These are phyloP conservation scores for Musa schizocarpa DNA, from an alignment of 176 grass and related monocot species.

Conservation along the genomic window DNA sequence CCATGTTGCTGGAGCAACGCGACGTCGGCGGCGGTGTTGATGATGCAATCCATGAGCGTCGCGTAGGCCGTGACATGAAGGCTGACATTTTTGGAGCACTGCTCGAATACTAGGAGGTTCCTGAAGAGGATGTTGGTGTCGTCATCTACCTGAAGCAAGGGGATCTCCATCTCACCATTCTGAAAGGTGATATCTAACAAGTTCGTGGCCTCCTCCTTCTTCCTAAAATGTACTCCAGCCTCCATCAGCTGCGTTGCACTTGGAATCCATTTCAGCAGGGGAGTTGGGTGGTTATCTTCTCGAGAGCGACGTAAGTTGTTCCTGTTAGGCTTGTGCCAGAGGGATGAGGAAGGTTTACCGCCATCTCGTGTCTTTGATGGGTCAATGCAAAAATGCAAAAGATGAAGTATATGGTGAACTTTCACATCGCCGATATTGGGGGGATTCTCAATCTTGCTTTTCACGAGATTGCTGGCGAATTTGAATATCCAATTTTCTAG, in stretches of 20 bases:
- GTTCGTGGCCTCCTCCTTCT: not conserved
- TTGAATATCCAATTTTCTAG: not conserved
- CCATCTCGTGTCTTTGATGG: not conserved
- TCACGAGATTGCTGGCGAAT: not conserved
- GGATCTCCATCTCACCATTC: conserved; percentile 4
- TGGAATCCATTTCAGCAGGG: not conserved
- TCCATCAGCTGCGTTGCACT: not conserved
- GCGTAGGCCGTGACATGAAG: not conserved
- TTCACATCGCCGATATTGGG: not conserved
- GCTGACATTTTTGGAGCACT: not conserved
- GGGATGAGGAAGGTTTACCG: too few species aligned
- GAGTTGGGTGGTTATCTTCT: not conserved
- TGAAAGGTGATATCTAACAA: conserved; percentile 20
- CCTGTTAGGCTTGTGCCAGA: not conserved
- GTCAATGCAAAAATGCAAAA: not conserved
- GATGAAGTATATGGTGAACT: not conserved
- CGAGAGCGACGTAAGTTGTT: too few species aligned
- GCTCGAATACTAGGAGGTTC: conserved; percentile 23
- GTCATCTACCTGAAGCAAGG: not conserved
- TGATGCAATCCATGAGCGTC: conserved; percentile 24
- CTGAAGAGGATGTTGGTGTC: not conserved
- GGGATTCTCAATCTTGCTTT: not conserved
- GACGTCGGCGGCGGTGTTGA: conserved; percentile 22
- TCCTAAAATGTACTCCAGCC: conserved; percentile 1
- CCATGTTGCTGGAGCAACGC: conserved; percentile 6